Base-by-base conservation (phyloP, 345 rosid genomes). In the Cardamine occulta region DNA sequence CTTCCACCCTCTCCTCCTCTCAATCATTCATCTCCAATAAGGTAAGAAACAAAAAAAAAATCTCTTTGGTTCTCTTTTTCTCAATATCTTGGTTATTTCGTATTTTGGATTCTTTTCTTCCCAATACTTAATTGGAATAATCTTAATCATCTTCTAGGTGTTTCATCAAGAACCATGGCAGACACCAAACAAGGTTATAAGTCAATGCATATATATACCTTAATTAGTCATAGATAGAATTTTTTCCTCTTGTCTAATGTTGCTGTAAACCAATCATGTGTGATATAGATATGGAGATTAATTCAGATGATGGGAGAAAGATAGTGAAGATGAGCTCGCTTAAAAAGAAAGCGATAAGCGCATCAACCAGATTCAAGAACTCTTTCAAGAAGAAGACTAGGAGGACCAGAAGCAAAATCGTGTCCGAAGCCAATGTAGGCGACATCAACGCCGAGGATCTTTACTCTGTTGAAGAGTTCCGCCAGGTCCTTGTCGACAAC, bases 291-390 rank as follows among this genome's bases (percentile, higher is more conserved):
- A 54, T 54, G 39, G 97, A 88, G 24, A 68, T n/a, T 65, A 26
- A 26, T 26, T 76, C 73, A 4, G 96, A 88, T 48, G 92, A 93
- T 63, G 92, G 82, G 34, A 88, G 78, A 86, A 88, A 86, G 82
- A 84, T 85, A 78, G 81, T 79, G 42, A 86, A 83, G 82, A 84
- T 88, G 9, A 88, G 82, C 17, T 85, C 97, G 8, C 60, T 91
- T 39, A 91, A 76, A 81, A 88, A 90, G 84, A 88, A 83, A 73
- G 97, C 96, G n/a, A 87, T 90, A 13, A 84, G 57, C 74, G 96
- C 95, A 73, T 94, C 98, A 21, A 82, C 71, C 75, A 88, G 86
- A 85, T 88, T 91, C 45, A 86, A 86, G 81, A 79, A 88, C 70
- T 91, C 98, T 1, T 79, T 87, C 76, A 86, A 80, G 31, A 90